Conservation (phyloP, 208 protist species). For the Trypanosomatidae sp. region DNA sequence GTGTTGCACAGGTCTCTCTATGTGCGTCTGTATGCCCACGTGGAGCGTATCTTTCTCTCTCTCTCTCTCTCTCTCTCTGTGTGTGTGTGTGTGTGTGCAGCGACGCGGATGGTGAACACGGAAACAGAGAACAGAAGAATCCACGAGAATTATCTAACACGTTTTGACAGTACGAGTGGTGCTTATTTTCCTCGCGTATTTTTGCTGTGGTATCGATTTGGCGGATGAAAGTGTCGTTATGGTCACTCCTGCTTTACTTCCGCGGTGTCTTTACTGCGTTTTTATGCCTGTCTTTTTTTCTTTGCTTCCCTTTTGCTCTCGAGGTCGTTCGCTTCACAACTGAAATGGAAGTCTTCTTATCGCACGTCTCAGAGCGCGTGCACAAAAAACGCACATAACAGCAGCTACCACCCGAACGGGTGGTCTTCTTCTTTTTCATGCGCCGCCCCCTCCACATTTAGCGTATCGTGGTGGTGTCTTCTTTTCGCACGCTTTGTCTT, state of each 20-base stretch:
- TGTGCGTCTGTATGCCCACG: background rate
- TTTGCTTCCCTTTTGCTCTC: background rate
- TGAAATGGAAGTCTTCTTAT: background rate
- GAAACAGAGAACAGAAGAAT: background rate
- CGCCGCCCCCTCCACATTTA: background rate
- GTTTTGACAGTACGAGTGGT: background rate
- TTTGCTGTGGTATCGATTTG: background rate
- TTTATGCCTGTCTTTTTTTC: background rate
- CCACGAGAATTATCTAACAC: background rate
- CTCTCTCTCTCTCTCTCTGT: background rate
- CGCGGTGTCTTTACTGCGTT: background rate
- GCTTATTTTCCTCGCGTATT: background rate
- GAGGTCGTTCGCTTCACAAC: background rate
- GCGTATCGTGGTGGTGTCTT: background rate
- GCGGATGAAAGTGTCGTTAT: background rate
- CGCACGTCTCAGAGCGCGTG: background rate
- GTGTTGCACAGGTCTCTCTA: background rate
- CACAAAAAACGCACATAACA: background rate
- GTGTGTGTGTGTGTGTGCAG: background rate
- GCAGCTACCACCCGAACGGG: background rate
- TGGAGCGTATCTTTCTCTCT: background rate
- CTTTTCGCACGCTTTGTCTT: background rate
- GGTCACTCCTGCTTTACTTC: background rate
- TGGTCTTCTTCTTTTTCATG: background rate
- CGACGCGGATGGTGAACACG: background rate